Percentiles rank a stretch among this genome's conserved stretches.
phyloP scores from a whole-genome alignment of 495 filamentous ascomycete species.

The Penicillium crystallinum region DNA sequence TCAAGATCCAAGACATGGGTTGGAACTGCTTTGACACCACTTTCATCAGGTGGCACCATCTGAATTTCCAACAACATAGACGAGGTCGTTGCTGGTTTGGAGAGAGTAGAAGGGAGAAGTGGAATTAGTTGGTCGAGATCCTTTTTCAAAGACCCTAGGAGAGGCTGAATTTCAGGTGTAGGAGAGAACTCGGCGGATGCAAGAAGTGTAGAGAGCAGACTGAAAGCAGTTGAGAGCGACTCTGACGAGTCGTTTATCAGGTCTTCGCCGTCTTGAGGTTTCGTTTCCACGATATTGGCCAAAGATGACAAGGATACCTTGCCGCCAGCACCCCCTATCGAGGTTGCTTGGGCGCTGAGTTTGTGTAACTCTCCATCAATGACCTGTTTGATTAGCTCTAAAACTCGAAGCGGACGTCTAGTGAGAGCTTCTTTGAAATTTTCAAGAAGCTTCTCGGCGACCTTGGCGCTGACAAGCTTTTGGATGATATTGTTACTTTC shows the following conservation, averaged over 20 bases:
- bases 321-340: conserved; percentile 3
- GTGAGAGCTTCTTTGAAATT: conserved; percentile 64
- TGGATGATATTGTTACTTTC: conserved; percentile 36
- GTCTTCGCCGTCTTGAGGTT: conserved; percentile 9
- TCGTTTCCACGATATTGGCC: conserved; percentile 28
- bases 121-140: conserved; percentile 41
- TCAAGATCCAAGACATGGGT: conserved; percentile 59
- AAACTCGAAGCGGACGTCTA: conserved; percentile 54
- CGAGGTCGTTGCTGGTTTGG: conserved; percentile 48
- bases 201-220: conserved; percentile 61
- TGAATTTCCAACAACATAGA: conserved; percentile 52
- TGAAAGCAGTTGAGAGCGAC: conserved; percentile 55
- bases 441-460: conserved; percentile 63
- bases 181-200: conserved; percentile 57
- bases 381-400: conserved; percentile 57
- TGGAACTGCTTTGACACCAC: conserved; percentile 33
- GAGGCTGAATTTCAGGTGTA: conserved; percentile 37
- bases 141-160: conserved; percentile 49
- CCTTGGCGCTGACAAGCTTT: conserved; percentile 54
- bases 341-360: not conserved
- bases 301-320: conserved; percentile 37
- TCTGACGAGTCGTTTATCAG: conserved; percentile 44
- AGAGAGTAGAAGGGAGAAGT: conserved; percentile 28
- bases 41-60: conserved; percentile 48
- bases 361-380: conserved; percentile 38